Conservation (phyloP, 2,329 filamentous ascomycete genomes). For the Hypoxylon sp. region DNA sequence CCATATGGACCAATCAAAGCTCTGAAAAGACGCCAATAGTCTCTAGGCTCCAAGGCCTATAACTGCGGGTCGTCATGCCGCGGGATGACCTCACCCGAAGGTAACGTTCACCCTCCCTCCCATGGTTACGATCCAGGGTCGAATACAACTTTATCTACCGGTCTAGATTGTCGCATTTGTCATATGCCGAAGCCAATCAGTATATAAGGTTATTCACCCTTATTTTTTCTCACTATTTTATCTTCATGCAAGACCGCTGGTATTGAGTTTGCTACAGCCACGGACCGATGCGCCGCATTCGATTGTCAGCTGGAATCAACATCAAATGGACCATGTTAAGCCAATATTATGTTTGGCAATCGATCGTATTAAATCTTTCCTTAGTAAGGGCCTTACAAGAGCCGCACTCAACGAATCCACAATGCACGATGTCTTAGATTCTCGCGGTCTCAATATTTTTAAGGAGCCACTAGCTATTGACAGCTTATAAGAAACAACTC, state of each 20-base stretch:
- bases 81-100: constrained; percentile 35
- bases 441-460: background rate
- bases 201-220: background rate
- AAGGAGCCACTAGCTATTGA: background rate
- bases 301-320: background rate
- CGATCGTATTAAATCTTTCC: background rate
- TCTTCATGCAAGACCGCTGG: background rate
- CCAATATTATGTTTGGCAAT: background rate
- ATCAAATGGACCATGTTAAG: background rate
- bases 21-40: constrained; percentile 12
- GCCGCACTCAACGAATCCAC: background rate
- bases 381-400: background rate
- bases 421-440: background rate
- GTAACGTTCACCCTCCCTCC: constrained; percentile 28
- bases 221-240: background rate
- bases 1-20: constrained; percentile 31
- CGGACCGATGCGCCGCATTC: background rate
- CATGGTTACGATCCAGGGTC: constrained; percentile 11
- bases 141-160: constrained; percentile 8
- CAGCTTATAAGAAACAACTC: background rate
- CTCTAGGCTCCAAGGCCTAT: constrained; percentile 30
- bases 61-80: constrained; percentile 25
- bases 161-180: background rate
- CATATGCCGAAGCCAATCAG: background rate
- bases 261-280: background rate